Evolutionary conservation across 208 protist genomes (phyloP), one percentile per base, ranked within the genome.

Genomic region (Acanthamoeba polyphaga): DNA sequence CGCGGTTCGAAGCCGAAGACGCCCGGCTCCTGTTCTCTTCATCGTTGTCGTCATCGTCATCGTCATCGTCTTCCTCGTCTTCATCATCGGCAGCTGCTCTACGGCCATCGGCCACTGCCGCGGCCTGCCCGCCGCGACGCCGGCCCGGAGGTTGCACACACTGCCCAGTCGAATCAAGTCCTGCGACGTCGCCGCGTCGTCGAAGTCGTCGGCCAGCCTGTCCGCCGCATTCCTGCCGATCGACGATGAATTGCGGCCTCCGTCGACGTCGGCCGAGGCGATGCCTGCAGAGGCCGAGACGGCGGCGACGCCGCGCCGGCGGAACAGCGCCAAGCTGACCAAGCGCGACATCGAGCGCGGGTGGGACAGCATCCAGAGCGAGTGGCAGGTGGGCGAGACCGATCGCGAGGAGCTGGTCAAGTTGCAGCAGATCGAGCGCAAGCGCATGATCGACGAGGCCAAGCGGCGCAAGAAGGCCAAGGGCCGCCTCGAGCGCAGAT

Each of bases 361-460:
- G 12, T 92, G 87, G 62, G 15, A n/a, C 60, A 92, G 43, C 58
- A 24, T 78, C 17, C 29, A 76, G 87, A 92, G 49, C 46, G 87
- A 92, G 46, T 92, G 87, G 58, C 38, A 29, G 6, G 58, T 92
- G 34, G 43, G 32, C 17, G 60, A 32, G 24, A 58, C 32, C 43
- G 76, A 84, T 10, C 76, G 17, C 43, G 76, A 84, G 32, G 53
- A 91, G 22, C 43, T 91, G 53, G 27, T 91, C 34, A 32, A 27
- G 34, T 53, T 70, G 55, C 85, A 91, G 85, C 85, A 91, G 62
- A 4, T 68, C 58, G 85, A 91, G 43, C 53, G 85, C 58, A 91
- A 91, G 85, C 53, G 85, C 27, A 91, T 91, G 85, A 74, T 91
- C 34, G 58, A 91, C 12, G 85, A 91, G 62, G 85, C 85, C 85